A percentile compares a stretch with the other conserved stretches of the same genome.
Conservation (phyloP, 768 basidiomycete genomes). For the Infundibulicybe gibba region DNA sequence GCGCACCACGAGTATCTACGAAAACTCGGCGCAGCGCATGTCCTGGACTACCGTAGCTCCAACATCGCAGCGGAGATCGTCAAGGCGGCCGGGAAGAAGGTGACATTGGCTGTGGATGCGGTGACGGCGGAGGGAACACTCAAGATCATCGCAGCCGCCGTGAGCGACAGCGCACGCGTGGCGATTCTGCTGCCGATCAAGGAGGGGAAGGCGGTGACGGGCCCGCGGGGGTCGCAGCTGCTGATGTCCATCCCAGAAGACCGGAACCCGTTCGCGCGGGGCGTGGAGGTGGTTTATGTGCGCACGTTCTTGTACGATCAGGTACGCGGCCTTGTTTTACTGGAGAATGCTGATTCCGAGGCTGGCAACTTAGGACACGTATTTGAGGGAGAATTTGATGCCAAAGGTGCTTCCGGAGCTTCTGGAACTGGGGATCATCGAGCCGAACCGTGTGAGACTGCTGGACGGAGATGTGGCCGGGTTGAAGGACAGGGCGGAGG, state of each 20-base stretch:
- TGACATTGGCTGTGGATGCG: conserved; percentile 26
- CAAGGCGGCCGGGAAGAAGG: conserved; percentile 18
- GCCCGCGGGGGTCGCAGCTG: conserved; percentile 22
- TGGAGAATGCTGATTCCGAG: not conserved
- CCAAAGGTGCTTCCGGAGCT: conserved; percentile 41
- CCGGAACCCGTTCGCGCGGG: conserved; percentile 32
- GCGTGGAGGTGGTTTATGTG: conserved; percentile 32
- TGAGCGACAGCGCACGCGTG: conserved; percentile 31
- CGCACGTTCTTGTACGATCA: conserved; percentile 36
- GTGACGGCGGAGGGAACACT: conserved; percentile 30
- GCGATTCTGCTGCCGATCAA: conserved; percentile 49
- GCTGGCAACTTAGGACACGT: conserved; percentile 28
- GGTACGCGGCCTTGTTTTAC: conserved; percentile 19
- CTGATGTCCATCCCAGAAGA: conserved; percentile 27
- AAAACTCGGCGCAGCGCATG: conserved; percentile 32
- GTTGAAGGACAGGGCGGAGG: conserved; percentile 35
- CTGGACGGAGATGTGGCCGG: conserved; percentile 26
- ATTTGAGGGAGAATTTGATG: conserved; percentile 40
- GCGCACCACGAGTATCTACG: conserved; percentile 24
- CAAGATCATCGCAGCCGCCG: conserved; percentile 28
- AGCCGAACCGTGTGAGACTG: conserved; percentile 36
- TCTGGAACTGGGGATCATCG: conserved; percentile 31
- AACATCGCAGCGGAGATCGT: conserved; percentile 24
- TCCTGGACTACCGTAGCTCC: conserved; percentile 30
- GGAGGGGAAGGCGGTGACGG: conserved; percentile 31